Percentiles rank a stretch among this genome's conserved stretches.
phyloP scores from a whole-genome alignment of 2,329 filamentous ascomycete species.

The Xylaria sp. region DNA sequence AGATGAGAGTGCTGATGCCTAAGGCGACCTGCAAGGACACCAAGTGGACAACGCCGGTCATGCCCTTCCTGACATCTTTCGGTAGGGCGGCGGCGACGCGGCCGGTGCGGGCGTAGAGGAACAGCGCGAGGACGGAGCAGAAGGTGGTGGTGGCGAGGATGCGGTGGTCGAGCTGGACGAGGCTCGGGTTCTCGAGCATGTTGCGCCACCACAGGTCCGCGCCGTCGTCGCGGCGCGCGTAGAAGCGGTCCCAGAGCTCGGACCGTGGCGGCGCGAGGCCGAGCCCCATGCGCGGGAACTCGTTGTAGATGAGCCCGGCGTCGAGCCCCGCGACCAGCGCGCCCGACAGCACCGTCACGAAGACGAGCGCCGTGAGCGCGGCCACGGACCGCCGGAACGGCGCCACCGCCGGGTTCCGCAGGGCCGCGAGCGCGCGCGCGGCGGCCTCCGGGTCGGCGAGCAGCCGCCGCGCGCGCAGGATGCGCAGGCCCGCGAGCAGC shows the following conservation, averaged over 20 bases:
- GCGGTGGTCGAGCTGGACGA: conserved; percentile 94
- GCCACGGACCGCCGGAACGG: conserved; percentile 74
- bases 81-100: conserved; percentile 62
- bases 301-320: conserved; percentile 96
- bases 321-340: conserved; percentile 93
- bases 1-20: conserved; percentile 88
- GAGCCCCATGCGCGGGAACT: conserved; percentile 93
- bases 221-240: conserved; percentile 75
- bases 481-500: conserved; percentile 83
- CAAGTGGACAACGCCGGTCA: conserved; percentile 80
- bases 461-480: conserved; percentile 77
- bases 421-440: conserved; percentile 59
- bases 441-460: conserved; percentile 68
- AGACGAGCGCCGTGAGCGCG: conserved; percentile 74
- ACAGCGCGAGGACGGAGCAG: conserved; percentile 76
- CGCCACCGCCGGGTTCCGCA: conserved; percentile 69
- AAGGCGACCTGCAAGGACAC: conserved; percentile 80
- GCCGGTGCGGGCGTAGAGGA: conserved; percentile 75
- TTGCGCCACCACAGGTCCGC: conserved; percentile 96
- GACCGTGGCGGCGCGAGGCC: conserved; percentile 78
- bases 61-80: conserved; percentile 64
- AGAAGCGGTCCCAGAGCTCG: conserved; percentile 85
- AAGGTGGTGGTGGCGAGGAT: conserved; percentile 91
- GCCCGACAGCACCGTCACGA: conserved; percentile 89
- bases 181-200: conserved; percentile 92